Conservation (phyloP, 192 early-diverging fungal genomes). For the Umbelopsis isabellina region DNA sequence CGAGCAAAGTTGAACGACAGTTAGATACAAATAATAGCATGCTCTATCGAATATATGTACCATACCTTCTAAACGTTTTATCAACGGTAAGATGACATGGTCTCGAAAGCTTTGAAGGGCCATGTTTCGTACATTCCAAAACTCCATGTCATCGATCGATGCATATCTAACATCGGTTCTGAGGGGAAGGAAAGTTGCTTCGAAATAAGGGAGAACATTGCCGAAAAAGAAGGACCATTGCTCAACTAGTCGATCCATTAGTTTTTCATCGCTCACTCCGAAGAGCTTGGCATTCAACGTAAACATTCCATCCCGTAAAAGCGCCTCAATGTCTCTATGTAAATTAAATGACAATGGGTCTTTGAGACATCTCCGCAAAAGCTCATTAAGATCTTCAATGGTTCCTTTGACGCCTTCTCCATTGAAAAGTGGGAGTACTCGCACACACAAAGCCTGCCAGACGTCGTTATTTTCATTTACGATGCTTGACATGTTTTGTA, state of each 20-base stretch:
- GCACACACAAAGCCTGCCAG: slow-evolving; percentile 74
- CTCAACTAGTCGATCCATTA: slow-evolving; percentile 69
- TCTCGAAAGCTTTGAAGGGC: slow-evolving; percentile 69
- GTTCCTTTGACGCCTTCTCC: slow-evolving; percentile 79
- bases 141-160: slow-evolving; percentile 41
- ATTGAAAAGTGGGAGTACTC: slow-evolving; percentile 85
- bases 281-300: slow-evolving; percentile 69
- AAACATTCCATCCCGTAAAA: slow-evolving; percentile 65
- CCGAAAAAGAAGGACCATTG: slow-evolving; percentile 84
- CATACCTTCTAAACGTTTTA: slow-evolving; percentile 64
- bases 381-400: slow-evolving; percentile 85
- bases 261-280: slow-evolving; percentile 64
- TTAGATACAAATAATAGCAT: not conserved
- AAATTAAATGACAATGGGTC: slow-evolving; percentile 45
- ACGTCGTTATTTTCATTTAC: slow-evolving; percentile 51
- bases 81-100: slow-evolving; percentile 65
- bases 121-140: slow-evolving; percentile 63
- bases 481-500: not conserved
- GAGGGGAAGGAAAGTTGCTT: slow-evolving; percentile 84
- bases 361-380: slow-evolving; percentile 50
- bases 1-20: not conserved
- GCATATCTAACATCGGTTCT: slow-evolving; percentile 47
- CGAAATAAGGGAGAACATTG: slow-evolving; percentile 82
- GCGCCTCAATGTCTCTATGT: slow-evolving; percentile 59
- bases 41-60: not conserved